Evolutionary conservation across 441 rosid genomes (phyloP).

Genomic region (Francoa sonchifolia): DNA sequence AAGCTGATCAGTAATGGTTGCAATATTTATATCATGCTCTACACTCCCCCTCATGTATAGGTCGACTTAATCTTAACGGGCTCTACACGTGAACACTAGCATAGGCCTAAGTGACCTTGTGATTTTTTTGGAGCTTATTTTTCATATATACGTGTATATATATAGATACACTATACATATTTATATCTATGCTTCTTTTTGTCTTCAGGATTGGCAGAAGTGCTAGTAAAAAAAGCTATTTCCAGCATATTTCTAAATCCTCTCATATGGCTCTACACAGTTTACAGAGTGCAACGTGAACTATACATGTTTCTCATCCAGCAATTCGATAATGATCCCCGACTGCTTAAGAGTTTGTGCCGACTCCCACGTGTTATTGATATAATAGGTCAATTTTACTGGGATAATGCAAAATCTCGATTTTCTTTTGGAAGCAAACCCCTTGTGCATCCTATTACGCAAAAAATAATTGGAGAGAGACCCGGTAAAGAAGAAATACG

Average conservation of each 20-base stretch:
- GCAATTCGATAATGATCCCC: conserved; percentile 82
- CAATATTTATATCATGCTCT: no score
- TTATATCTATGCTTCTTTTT: conserved; percentile 4
- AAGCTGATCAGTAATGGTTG: no score
- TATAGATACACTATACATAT: background rate
- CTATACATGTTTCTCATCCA: conserved; percentile 91
- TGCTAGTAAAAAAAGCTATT: conserved; percentile 78
- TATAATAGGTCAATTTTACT: conserved; percentile 71
- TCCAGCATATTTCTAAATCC: conserved; percentile 90
- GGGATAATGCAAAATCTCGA: conserved; percentile 70
- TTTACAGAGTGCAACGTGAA: conserved; percentile 88
- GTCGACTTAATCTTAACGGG: no score
- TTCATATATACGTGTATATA: no score
- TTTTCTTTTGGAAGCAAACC: conserved; percentile 69
- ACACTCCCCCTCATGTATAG: no score
- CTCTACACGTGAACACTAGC: no score
- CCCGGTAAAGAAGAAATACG: conserved; percentile 80
- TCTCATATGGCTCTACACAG: conserved; percentile 73
- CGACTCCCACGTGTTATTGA: conserved; percentile 78
- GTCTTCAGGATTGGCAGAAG: conserved; percentile 65
- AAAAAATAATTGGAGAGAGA: conserved; percentile 58
- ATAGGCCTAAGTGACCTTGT: no score
- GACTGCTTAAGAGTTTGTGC: conserved; percentile 68
- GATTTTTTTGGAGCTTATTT: no score
- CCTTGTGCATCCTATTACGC: conserved; percentile 61